Base-by-base conservation (phyloP, 75 land plant genomes). In the Selaginella tamariscina region DNA sequence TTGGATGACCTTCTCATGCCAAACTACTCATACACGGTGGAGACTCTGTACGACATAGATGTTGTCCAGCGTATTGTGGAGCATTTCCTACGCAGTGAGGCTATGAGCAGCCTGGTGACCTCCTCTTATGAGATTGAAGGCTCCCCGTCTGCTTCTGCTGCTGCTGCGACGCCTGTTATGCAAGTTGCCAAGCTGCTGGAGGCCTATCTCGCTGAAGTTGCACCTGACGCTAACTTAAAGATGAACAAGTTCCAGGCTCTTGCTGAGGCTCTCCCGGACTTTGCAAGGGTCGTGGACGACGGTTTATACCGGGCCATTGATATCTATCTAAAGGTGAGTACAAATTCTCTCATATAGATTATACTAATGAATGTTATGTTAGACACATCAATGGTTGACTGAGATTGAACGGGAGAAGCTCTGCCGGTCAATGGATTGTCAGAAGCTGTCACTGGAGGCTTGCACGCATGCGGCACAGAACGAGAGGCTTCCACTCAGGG, bases 391-490 rank as follows among this genome's bases (percentile, higher is more conserved):
- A 18, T 87, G 96, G 96, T 72, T 90, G 9, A 75, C 77, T 31
- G 88, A 85, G 69, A 65, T 71, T 2, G 96, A 90, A 33, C 72
- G 84, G 49, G 96, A 90, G 70, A 77, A 72, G 72, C 55, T 90
- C 2, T 90, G 96, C 71, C 68, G 91, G 65, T 70, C 87, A 44
- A 85, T 95, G 91, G 90, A 88, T 70, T 95, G 99, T 76, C 99
- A 90, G 76, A 90, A 90, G 73, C 86, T 90, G 1, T 83, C 88
- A 1, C 27, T 90, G 39, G 96, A 90, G 56, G 96, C 92, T 2
- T 85, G 88, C 78, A 82, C 91, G 0, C 96, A 90, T 69, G 96
- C 91, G 30, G 96, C 99, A 21, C 99, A 95, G 67, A 95, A 95
- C 72, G 99, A 95, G 73, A 71, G 99, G 62, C 79, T 95, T n/a